Percentiles rank a stretch among this genome's conserved stretches.
phyloP scores from a whole-genome alignment of 1,284 basidiomycete species.

The Phlebopus sp. region DNA sequence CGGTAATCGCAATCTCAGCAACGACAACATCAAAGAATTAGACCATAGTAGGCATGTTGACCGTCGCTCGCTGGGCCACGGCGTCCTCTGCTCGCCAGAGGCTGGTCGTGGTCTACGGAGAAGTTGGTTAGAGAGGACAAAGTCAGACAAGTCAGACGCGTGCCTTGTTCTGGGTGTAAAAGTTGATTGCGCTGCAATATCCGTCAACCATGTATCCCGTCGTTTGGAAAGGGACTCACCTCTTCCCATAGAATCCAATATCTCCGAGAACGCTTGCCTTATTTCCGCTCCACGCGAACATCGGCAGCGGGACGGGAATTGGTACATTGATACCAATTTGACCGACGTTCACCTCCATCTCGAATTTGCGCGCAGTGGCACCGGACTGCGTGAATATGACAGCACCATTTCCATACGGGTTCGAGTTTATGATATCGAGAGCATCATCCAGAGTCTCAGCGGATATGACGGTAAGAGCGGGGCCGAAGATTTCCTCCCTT shows the following conservation, averaged over 20 bases:
- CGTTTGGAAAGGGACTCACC: constrained; percentile 36
- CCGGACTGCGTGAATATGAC: constrained; percentile 97
- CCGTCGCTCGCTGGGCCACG: constrained; percentile 70
- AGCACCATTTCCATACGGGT: constrained; percentile 92
- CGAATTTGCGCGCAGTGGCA: constrained; percentile 94
- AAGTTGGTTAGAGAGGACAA: not conserved
- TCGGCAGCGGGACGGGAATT: constrained; percentile 85
- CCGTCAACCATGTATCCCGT: not conserved
- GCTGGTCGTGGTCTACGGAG: constrained; percentile 69
- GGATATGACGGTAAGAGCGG: constrained; percentile 78
- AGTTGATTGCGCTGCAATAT: constrained; percentile 69
- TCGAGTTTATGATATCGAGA: constrained; percentile 84
- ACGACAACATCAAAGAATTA: constrained; percentile 9
- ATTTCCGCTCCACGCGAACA: constrained; percentile 93
- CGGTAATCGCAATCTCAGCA: too few species aligned
- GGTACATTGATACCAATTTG: constrained; percentile 93
- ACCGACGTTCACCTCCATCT: constrained; percentile 85
- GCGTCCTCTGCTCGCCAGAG: constrained; percentile 84
- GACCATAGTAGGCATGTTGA: constrained; percentile 73
- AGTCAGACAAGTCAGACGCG: constrained; percentile 3
- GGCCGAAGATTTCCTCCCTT: constrained; percentile 95
- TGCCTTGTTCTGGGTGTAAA: constrained; percentile 89
- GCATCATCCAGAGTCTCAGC: constrained; percentile 91
- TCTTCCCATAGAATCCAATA: constrained; percentile 86
- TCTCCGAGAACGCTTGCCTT: constrained; percentile 89